Evolutionary conservation across 2,329 filamentous ascomycete species (phyloP).

Genomic region (Raffaelea albimanens): DNA sequence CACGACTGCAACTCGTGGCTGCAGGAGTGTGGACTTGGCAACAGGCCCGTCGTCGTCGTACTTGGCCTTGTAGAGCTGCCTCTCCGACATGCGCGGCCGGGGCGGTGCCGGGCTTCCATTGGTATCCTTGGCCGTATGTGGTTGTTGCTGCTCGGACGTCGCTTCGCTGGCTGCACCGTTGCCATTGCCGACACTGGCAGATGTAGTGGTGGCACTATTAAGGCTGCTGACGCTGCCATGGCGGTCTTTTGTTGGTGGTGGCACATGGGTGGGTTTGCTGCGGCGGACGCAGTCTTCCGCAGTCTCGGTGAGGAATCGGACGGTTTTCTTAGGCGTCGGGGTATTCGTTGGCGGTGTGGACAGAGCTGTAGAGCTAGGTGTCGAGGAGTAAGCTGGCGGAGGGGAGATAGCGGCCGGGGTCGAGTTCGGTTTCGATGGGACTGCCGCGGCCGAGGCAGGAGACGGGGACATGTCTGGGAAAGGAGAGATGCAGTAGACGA

Average conservation of each 20-base stretch:
- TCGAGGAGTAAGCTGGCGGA: neutral
- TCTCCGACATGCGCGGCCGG: neutral
- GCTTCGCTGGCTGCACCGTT: neutral
- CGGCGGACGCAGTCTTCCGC: neutral
- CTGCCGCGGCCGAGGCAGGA: constrained; percentile 1
- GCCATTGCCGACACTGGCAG: neutral
- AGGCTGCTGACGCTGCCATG: neutral
- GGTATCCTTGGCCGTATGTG: constrained; percentile 5
- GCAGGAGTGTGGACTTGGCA: constrained; percentile 40
- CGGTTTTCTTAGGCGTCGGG: constrained; percentile 10
- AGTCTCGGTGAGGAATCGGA: constrained; percentile 10
- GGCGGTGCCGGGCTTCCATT: neutral
- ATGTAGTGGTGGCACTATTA: neutral
- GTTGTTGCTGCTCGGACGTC: constrained; percentile 1
- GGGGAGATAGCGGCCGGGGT: neutral
- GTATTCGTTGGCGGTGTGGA: neutral
- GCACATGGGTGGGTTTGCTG: neutral
- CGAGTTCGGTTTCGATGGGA: neutral
- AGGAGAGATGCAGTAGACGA: neutral
- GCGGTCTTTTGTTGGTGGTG: neutral
- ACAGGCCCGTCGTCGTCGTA: constrained; percentile 6
- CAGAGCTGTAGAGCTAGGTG: neutral
- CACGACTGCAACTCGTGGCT: constrained; percentile 70
- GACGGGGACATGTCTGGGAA: constrained; percentile 7
- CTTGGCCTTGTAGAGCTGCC: constrained; percentile 3